phyloP scores from a whole-genome alignment of 2,329 filamentous ascomycete species.

The Coniosporium tulheliwenetii region DNA sequence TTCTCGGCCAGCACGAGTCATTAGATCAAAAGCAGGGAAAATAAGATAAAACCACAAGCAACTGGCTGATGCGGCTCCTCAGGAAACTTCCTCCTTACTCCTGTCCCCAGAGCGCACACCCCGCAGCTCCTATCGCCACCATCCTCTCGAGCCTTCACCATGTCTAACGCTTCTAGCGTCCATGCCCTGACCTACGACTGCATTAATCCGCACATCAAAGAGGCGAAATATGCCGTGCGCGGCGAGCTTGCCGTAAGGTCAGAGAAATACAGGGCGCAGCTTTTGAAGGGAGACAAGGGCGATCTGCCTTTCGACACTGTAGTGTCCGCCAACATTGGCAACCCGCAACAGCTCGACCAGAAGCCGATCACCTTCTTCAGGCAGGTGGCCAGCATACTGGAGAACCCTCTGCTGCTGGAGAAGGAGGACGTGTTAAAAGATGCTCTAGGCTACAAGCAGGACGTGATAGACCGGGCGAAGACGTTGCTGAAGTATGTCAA shows the following conservation, averaged over 20 bases:
- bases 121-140: too few species aligned
- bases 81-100: not conserved
- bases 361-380: slow-evolving; percentile 99
- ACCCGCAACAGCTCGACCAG: slow-evolving; percentile 97
- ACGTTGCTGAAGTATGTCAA: slow-evolving; percentile 69
- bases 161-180: slow-evolving; percentile 28
- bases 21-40: too few species aligned
- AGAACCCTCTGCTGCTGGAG: slow-evolving; percentile 75
- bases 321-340: slow-evolving; percentile 96
- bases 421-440: slow-evolving; percentile 65
- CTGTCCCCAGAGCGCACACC: not conserved
- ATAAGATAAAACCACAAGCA: too few species aligned
- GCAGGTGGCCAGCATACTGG: slow-evolving; percentile 82
- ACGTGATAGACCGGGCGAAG: slow-evolving; percentile 74
- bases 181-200: slow-evolving; percentile 58
- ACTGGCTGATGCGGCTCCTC: too few species aligned
- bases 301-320: slow-evolving; percentile 73
- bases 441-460: slow-evolving; percentile 69
- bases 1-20: too few species aligned
- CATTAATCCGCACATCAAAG: slow-evolving; percentile 80
- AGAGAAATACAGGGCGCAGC: slow-evolving; percentile 69
- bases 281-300: slow-evolving; percentile 44
- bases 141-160: slow-evolving; percentile 10
- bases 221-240: slow-evolving; percentile 89
- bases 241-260: slow-evolving; percentile 90